A percentile compares a stretch with the other conserved stretches of the same genome.
phyloP scores from a whole-genome alignment of 169 alveolate species.

The Amoebophrya sp. region DNA sequence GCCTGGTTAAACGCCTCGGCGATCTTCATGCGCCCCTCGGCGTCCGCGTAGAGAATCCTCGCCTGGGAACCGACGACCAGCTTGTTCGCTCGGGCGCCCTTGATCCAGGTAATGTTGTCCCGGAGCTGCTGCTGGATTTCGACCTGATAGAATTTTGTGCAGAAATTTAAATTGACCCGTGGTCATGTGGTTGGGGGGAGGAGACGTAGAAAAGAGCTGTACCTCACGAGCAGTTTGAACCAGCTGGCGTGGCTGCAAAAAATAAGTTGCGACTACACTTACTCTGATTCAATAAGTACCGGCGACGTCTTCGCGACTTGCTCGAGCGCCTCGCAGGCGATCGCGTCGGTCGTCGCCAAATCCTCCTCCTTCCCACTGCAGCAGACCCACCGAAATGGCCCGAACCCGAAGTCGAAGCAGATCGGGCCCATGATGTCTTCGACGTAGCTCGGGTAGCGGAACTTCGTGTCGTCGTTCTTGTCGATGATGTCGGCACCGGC shows the following conservation, averaged over 20 bases:
- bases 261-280: too few species aligned
- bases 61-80: conserved; percentile 61
- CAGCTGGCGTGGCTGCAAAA: too few species aligned
- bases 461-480: background rate
- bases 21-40: conserved; percentile 53
- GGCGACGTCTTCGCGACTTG: conserved; percentile 27
- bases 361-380: conserved; percentile 50
- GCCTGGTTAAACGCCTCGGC: conserved; percentile 55
- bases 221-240: too few species aligned
- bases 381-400: conserved; percentile 62
- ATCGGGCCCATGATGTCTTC: conserved; percentile 58
- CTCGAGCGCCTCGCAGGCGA: conserved; percentile 53
- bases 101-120: conserved; percentile 55
- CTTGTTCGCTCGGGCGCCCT: conserved; percentile 54
- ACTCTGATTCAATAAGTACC: too few species aligned
- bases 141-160: background rate
- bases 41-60: conserved; percentile 57
- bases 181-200: too few species aligned
- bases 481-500: conserved; percentile 55
- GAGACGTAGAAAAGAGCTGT: too few species aligned
- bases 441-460: conserved; percentile 53
- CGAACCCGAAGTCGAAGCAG: conserved; percentile 57
- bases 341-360: conserved; percentile 49
- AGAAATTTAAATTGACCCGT: too few species aligned
- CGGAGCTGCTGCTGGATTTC: conserved; percentile 45